Evolutionary conservation across 2,329 filamentous ascomycete species (phyloP), one percentile per base, ranked within the genome.

Genomic region (Aspergillus fructus): DNA sequence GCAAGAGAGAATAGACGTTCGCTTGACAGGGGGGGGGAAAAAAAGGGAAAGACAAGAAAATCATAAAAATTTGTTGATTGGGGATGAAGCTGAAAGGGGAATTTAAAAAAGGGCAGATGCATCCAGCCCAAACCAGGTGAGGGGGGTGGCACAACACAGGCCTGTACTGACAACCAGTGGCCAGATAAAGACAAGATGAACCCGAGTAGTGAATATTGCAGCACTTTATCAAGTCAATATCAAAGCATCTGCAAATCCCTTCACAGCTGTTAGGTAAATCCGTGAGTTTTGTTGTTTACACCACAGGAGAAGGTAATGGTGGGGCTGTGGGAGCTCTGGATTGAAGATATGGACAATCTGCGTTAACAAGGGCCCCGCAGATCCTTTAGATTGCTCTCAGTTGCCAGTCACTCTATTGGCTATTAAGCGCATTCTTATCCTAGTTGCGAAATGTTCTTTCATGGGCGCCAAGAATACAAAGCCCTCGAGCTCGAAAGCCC

Each of bases 71-170:
- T 40, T 21, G 33, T 41, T 33, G 21, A 41, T n/a, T 30, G 34
- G 15, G 19, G 4, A 41, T 33, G 9, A 21, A 21, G 17, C 37
- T 33, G 40, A 49, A 21, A 21, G 17, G 33, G 23, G 40, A 49
- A n/a, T 6, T 27, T 27, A 33, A n/a, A 51, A 37, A 42, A 23
- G 5, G 15, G 24, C n/a, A 27, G 21, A n/a, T 21, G 27, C 23
- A 11, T 12, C 30, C 37, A 34, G 46, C 42, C 50, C 30, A 46
- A 34, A 53, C 42, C 50, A 53, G 41, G 50, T 53, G 50, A 53
- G 50, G 30, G 9, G 45, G 27, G 40, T 24, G 30, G 21, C 43
- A 30, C 43, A 46, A 27, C 27, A 48, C 27, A 21, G n/a, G 15
- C 24, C 24, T 27, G 45, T n/a, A 15, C 9, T 34, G 23, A 13